Evolutionary conservation across 1,284 basidiomycete species (phyloP), one percentile per base, ranked within the genome.

Genomic region (Termitomyces sp.): DNA sequence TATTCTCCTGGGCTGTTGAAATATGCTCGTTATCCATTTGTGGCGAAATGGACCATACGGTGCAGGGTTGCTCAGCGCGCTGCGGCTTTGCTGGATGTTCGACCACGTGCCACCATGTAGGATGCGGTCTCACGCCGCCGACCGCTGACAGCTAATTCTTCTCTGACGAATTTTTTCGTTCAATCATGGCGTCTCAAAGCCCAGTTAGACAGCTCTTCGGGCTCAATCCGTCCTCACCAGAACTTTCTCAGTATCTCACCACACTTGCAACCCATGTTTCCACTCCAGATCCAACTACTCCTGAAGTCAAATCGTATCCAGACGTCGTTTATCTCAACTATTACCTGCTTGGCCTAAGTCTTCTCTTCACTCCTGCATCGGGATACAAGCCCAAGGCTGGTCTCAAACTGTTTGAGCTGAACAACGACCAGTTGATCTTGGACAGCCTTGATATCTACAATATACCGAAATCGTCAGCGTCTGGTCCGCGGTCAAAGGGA

Each of bases 291-390:
- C 43, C 59, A 57, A 49, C 67, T 1, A 57, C 64, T n/a, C 83
- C 87, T 9, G 80, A 89, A 57, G 71, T 90, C 68, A 92, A 91
- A 67, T 72, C 83, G 0, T 95, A 92, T 68, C 68, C 87, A 36
- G 92, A 95, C 68, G 81, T 81, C 3, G 82, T 92, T 56, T 97
- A 94, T 73, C 81, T 89, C 73, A 94, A 92, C 69, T 93, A 92
- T 73, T 81, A 80, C 66, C 30, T 77, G 1, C 76, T 93, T 33
- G 93, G 92, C 10, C 62, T 95, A 62, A 94, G 91, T 58, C 71
- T 95, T 40, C 81, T 88, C 64, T 87, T 88, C 71, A 66, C 77
- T 28, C 83, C 86, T 2, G 66, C 71, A 52, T 70, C 77, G 31
- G 81, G 80, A 10, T 89, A 89, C 69, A 84, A 77, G 63, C 84